Conservation (phyloP, 2,329 filamentous ascomycete genomes). For the Botryotinia convoluta region DNA sequence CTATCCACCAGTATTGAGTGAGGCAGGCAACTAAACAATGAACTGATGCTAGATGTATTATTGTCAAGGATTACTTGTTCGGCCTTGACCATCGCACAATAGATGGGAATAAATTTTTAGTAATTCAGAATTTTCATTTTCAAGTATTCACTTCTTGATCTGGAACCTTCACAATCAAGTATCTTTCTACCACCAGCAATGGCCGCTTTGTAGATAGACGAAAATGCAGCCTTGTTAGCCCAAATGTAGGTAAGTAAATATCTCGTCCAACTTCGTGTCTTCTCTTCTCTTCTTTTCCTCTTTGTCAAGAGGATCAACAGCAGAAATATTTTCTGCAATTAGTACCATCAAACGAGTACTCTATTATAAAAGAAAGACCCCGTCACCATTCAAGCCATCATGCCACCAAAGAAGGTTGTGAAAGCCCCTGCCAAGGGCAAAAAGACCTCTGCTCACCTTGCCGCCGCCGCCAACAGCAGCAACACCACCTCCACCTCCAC, state of each 20-base stretch:
- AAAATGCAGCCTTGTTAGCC: not conserved
- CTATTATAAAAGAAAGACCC: not conserved
- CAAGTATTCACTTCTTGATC: not conserved
- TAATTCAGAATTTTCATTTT: not conserved
- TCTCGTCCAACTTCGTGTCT: not conserved
- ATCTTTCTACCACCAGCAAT: not conserved
- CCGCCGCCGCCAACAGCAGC: not conserved
- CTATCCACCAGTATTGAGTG: not conserved
- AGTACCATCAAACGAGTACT: not conserved
- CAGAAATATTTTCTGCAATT: not conserved
- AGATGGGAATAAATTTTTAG: not conserved
- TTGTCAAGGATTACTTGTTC: too few species aligned
- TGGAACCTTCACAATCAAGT: not conserved
- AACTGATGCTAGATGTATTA: too few species aligned
- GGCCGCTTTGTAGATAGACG: not conserved
- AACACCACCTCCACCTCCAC: not conserved
- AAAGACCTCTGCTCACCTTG: not conserved
- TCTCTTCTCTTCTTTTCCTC: not conserved
- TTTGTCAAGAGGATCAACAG: not conserved
- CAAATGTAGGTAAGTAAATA: not conserved
- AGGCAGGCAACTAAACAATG: too few species aligned
- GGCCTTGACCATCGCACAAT: not conserved
- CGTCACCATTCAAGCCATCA: not conserved
- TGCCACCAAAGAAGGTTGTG: not conserved
- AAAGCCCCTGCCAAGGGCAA: not conserved